Evolutionary conservation across 768 basidiomycete genomes (phyloP), one percentile per base, ranked within the genome.

Genomic region (Pulveroboletus ravenelii): DNA sequence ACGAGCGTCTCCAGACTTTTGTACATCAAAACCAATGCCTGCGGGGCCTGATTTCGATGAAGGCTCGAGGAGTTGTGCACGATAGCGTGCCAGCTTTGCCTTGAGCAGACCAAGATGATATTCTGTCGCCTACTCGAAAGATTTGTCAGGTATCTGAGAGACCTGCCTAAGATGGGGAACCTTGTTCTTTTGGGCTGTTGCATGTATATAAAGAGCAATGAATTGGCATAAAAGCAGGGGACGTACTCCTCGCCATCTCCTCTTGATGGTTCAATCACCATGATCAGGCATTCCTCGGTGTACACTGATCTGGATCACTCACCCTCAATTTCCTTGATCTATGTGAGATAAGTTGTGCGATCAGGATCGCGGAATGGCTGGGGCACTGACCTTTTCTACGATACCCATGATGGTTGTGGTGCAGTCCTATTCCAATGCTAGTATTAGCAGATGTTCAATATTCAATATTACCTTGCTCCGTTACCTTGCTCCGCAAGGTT

Each of bases 321-420:
- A 91, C 91, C 89, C 80, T 97, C 91, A 55, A 95, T 95, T 69
- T 89, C 92, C 69, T 93, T 94, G 60, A 96, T 95, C 92, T 94
- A 38, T 27, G 27, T 3, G 17, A 35, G n/a, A 32, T 32, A 54
- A 12, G 59, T 48, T 8, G 47, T 49, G 30, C 45, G 39, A 48
- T 46, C 42, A 35, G 20, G 5, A 34, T 10, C 35, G n/a, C 37
- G 29, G 37, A 36, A 40, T 18, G 39, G 15, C 25, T 34, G 17
- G n/a, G 67, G 42, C 14, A 46, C 54, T n/a, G 20, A 76, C 91
- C 84, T 97, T 97, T 72, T 97, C 94, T 61, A 93, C 78, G 63
- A 96, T 82, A 62, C 93, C 94, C 94, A 97, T 96, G 62, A 56
- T 81, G 63, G 40, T 5, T 12, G 37, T 6, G 41, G 30, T 49